Conservation (phyloP, 1,284 basidiomycete species). For the Takashimella koratensis region DNA sequence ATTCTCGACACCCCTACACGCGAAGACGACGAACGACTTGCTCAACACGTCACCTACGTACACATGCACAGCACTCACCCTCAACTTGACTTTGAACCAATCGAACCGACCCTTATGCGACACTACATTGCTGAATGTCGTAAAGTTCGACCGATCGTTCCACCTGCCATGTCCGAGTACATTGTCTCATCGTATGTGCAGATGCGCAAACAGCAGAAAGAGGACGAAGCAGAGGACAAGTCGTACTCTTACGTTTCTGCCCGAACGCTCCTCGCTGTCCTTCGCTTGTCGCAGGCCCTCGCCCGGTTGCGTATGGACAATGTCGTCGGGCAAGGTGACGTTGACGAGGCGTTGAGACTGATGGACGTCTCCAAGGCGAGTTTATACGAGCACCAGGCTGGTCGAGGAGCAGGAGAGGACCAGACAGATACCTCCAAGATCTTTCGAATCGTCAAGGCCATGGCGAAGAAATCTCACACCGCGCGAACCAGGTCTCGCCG, state of each 20-base stretch:
- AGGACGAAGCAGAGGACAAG: slow-evolving; percentile 84
- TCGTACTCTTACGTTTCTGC: slow-evolving; percentile 94
- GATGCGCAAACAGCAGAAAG: slow-evolving; percentile 85
- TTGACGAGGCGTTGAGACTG: slow-evolving; percentile 92
- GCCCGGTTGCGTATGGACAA: slow-evolving; percentile 84
- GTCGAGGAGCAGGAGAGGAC: slow-evolving; percentile 58
- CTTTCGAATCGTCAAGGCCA: slow-evolving; percentile 82
- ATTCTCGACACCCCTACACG: slow-evolving; percentile 93
- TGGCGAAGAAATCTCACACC: slow-evolving; percentile 56
- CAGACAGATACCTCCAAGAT: slow-evolving; percentile 75
- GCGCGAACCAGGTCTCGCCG: slow-evolving; percentile 47
- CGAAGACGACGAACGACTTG: slow-evolving; percentile 92
- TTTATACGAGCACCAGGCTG: slow-evolving; percentile 69
- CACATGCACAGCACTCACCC: slow-evolving; percentile 96
- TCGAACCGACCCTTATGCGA: slow-evolving; percentile 83
- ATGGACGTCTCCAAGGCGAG: slow-evolving; percentile 96
- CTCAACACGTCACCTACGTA: slow-evolving; percentile 95
- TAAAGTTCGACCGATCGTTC: slow-evolving; percentile 79
- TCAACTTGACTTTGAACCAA: slow-evolving; percentile 67
- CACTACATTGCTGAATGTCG: slow-evolving; percentile 97
- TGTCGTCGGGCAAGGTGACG: slow-evolving; percentile 76
- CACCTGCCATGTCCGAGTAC: slow-evolving; percentile 81
- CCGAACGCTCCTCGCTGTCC: slow-evolving; percentile 87
- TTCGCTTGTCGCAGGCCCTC: slow-evolving; percentile 91
- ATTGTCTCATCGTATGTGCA: slow-evolving; percentile 94